These are phyloP conservation scores for Aspergillus funiculosus DNA, from an alignment of 495 filamentous ascomycete genomes.

Conservation along the genomic window DNA sequence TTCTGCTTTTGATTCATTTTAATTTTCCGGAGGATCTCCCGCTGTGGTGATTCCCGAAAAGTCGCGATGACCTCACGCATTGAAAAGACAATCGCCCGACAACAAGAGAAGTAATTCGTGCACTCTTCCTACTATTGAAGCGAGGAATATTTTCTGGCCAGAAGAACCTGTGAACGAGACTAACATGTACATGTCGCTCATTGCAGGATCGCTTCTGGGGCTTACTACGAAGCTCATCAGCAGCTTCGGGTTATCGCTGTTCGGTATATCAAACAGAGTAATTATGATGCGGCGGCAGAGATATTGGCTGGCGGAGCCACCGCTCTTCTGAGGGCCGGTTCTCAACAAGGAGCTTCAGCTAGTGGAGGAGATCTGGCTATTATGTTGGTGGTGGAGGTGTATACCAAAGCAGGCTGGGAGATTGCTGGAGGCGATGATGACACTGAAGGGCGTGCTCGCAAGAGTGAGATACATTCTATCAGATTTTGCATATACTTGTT, in stretches of 20 bases:
- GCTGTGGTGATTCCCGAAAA: not conserved
- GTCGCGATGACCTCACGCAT: slow-evolving; percentile 56
- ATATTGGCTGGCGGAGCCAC: slow-evolving; percentile 79
- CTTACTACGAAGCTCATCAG: slow-evolving; percentile 96
- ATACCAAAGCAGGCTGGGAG: slow-evolving; percentile 72
- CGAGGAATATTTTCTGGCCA: too few relatives aligned
- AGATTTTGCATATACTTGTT: not conserved
- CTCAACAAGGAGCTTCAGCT: slow-evolving; percentile 64
- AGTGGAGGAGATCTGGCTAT: slow-evolving; percentile 88
- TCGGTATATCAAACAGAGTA: slow-evolving; percentile 78
- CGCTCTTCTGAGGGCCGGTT: slow-evolving; percentile 74
- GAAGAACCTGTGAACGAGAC: not conserved
- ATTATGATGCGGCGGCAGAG: slow-evolving; percentile 79
- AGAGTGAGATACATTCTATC: slow-evolving; percentile 32
- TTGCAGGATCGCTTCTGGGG: slow-evolving; percentile 78
- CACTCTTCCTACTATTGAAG: slow-evolving; percentile 3
- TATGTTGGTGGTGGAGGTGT: slow-evolving; percentile 78
- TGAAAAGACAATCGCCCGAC: slow-evolving; percentile 66
- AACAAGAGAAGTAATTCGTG: slow-evolving; percentile 58
- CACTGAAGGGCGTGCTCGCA: slow-evolving; percentile 34
- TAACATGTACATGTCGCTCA: slow-evolving; percentile 4
- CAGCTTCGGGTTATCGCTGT: slow-evolving; percentile 91
- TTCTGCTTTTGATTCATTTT: not conserved
- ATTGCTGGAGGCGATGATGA: slow-evolving; percentile 55
- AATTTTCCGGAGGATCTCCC: not conserved